Base-by-base conservation (phyloP, 345 rosid species). In the Geranium rotundifolium region DNA sequence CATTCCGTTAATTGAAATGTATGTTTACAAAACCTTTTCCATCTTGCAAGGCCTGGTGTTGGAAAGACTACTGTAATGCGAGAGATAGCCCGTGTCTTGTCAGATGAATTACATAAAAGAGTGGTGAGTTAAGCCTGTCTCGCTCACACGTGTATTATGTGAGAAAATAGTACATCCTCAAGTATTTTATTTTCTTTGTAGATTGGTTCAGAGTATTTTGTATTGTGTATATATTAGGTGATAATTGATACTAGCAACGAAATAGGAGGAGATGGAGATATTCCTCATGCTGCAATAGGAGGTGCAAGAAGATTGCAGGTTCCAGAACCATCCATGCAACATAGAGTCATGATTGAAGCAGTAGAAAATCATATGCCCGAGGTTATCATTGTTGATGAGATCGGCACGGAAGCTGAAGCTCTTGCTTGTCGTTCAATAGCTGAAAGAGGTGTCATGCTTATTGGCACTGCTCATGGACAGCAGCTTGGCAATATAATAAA, bases 331-430 rank as follows among this genome's bases (percentile, higher is more conserved):
- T 77, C 81, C 17, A 63, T 79, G 75, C 91, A 88, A 64, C 86
- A 88, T 69, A 77, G 65, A 74, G 84, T 88, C 60, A 85, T 88
- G 91, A 77, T 82, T 57, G 91, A 88, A 72, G 91, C 77, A 18
- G 82, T 88, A 41, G 95, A 88, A 71, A 88, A 88, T 70, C 89
- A 83, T 70, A 85, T 79, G 95, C 95, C 91, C 52, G 82, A 88
- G 73, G 85, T 82, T 39, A 80, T 88, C 57, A 76, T 88, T 8
- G 79, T 86, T 27, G 89, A 82, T 67, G 89, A 86, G 76, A 86
- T 84, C 5, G 82, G 92, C 62, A 86, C 87, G 20, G 84, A 80
- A 68, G 81, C 87, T 49, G 89, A 86, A 75, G 85, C 84, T 37
- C 77, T 79, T 65, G 87, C 87, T 56, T 84, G 85, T 68, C 87